Evolutionary conservation across 345 rosid genomes (phyloP), one percentile per base, ranked within the genome.

Genomic region (Gossypium turneri): DNA sequence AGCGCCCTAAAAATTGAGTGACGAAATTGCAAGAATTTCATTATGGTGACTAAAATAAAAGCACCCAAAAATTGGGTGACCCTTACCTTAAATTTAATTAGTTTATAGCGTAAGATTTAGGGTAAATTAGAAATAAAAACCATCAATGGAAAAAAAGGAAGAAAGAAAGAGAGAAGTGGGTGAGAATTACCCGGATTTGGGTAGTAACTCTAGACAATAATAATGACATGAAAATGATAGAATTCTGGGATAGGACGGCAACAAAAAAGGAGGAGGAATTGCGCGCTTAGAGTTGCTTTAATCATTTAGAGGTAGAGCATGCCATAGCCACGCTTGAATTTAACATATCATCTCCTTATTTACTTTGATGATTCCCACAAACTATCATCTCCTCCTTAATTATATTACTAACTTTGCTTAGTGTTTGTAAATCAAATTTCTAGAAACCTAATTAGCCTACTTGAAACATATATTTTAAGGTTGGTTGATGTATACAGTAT

Each of bases 151-250:
- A 34, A 34, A 34, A 34, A 34, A 29, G 6, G 0, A 27, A 27
- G 0, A 27, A 27, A 27, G 29, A 29, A 29, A 4, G 6, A 4
- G 5, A 4, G 38, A 34, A 43, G 27, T 65, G 2, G 25, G 69
- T 19, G 70, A 65, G 52, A 65, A 19, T 44, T 2, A 20, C 10
- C 13, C 2, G 25, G 52, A 19, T 65, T 64, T 19, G 44, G 47
- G 16, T 41, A 65, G 25, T 65, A 65, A 65, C 27, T 47, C 9
- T 41, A 16, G 27, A 27, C 57, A 67, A 7, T 24, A 48, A 48
- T 48, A 68, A 68, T 68, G 56, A 68, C 72, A 16, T 17, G 13
- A 1, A 67, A 67, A 68, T 50, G 72, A 50, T 68, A 48, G 50
- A 67, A 22, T 48, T 67, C 3, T 24, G 12, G 22, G 19, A 47